Conservation (phyloP, 306 rosid species). For the Lagenaria siceraria region DNA sequence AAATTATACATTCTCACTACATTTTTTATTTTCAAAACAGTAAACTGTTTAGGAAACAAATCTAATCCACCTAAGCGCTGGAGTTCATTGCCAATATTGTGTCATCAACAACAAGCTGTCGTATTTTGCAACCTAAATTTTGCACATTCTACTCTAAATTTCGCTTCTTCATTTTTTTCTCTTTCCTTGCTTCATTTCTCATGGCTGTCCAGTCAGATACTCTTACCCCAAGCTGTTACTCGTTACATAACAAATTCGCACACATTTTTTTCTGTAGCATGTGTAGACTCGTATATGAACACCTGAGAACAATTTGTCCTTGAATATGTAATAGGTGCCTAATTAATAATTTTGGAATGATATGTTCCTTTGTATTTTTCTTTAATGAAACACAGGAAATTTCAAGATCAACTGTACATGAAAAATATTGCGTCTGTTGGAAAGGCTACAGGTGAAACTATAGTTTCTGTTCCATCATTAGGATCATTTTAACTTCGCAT, state of each 20-base stretch:
- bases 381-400: conserved; percentile 28
- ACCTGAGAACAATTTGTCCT: not conserved
- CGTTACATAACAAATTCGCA: too few relatives aligned
- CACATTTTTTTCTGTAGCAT: too few relatives aligned
- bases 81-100: not conserved
- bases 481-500: not conserved
- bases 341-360: not conserved
- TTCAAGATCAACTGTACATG: conserved; percentile 27
- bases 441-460: conserved; percentile 13
- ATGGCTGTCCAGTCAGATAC: not conserved
- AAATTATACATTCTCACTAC: too few relatives aligned
- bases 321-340: not conserved
- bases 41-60: not conserved
- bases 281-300: not conserved
- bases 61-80: not conserved
- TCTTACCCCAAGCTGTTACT: too few relatives aligned
- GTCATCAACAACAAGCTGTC: not conserved
- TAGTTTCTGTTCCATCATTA: not conserved
- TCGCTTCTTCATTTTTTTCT: not conserved
- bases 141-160: not conserved
- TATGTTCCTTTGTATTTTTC: not conserved
- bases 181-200: not conserved
- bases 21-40: not conserved
- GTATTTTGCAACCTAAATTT: not conserved
- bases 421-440: conserved; percentile 8